phyloP scores from a whole-genome alignment of 768 basidiomycete genomes.

The Podaxis sp. region DNA sequence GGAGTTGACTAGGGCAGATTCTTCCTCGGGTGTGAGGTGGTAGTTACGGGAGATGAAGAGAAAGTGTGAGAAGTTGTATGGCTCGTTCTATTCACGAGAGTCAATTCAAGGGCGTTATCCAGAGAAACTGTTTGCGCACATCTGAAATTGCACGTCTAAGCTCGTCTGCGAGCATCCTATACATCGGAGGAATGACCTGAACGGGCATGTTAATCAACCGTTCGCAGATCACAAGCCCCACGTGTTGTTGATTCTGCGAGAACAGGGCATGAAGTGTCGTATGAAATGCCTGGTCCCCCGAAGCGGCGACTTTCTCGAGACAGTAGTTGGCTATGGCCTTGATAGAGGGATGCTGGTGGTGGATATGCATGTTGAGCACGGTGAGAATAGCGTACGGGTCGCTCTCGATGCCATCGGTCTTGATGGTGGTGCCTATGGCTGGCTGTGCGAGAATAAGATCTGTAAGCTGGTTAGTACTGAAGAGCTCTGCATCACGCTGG shows the following conservation, averaged over 20 bases:
- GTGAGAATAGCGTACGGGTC: conserved; percentile 91
- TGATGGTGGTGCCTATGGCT: conserved; percentile 82
- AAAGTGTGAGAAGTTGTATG: conserved; percentile 71
- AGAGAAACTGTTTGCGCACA: conserved; percentile 35
- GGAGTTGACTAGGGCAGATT: conserved; percentile 46
- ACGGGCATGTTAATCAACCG: conserved; percentile 95
- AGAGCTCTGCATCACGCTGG: conserved; percentile 65
- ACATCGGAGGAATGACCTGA: conserved; percentile 90
- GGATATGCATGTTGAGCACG: conserved; percentile 72
- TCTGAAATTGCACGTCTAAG: conserved; percentile 68
- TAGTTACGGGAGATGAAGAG: conserved; percentile 80
- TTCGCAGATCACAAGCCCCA: conserved; percentile 86
- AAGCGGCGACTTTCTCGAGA: conserved; percentile 52
- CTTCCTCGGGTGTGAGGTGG: conserved; percentile 69
- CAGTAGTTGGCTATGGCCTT: conserved; percentile 70
- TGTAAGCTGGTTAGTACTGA: conserved; percentile 72
- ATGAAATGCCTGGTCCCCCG: conserved; percentile 48
- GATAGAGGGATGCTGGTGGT: conserved; percentile 68
- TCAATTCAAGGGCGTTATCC: not conserved
- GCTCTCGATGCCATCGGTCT: conserved; percentile 85
- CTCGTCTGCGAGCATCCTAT: conserved; percentile 83
- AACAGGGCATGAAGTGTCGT: conserved; percentile 53
- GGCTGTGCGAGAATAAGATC: conserved; percentile 78
- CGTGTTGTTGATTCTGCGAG: conserved; percentile 47
- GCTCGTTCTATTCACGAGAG: conserved; percentile 40